These are phyloP conservation scores for Lentithecium fluviatile DNA, from an alignment of 495 filamentous ascomycete genomes.

Conservation along the genomic window DNA sequence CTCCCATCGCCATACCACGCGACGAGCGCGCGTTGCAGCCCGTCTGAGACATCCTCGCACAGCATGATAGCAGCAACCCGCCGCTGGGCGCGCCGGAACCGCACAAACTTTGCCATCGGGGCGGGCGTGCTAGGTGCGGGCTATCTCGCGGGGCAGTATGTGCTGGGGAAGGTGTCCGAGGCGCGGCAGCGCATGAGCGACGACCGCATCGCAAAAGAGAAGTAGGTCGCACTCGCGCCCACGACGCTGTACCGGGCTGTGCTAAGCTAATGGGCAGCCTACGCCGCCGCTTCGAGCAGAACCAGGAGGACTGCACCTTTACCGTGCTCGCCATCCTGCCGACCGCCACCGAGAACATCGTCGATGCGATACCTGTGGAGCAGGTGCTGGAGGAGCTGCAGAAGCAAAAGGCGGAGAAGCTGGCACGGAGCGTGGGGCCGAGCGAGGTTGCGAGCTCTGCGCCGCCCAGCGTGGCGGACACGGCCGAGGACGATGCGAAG, in stretches of 20 bases:
- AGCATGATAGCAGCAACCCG: slow-evolving; percentile 77
- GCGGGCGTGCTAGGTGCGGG: slow-evolving; percentile 82
- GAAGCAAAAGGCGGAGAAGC: slow-evolving; percentile 79
- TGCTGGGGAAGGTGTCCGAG: slow-evolving; percentile 83
- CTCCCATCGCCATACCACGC: background rate
- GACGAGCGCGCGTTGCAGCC: background rate
- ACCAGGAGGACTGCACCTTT: slow-evolving; percentile 96
- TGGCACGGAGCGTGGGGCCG: slow-evolving; percentile 56
- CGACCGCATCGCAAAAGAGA: slow-evolving; percentile 92
- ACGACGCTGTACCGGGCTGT: background rate
- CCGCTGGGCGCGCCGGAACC: slow-evolving; percentile 88
- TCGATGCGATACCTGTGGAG: slow-evolving; percentile 85
- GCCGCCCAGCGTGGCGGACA: slow-evolving; percentile 63
- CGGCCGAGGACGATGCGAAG: slow-evolving; percentile 71
- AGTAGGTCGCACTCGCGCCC: slow-evolving; percentile 57
- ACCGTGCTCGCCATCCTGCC: slow-evolving; percentile 96
- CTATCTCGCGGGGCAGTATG: slow-evolving; percentile 91
- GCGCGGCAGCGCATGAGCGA: slow-evolving; percentile 91
- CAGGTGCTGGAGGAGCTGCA: slow-evolving; percentile 86
- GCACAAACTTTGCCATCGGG: slow-evolving; percentile 82
- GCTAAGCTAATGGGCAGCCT: slow-evolving; percentile 59
- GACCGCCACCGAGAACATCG: slow-evolving; percentile 82
- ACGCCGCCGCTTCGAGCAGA: slow-evolving; percentile 93
- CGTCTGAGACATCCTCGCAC: background rate
- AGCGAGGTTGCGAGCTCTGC: slow-evolving; percentile 61